phyloP scores from a whole-genome alignment of 1,139 yeast genomes.

The Dujonia santamariae region DNA sequence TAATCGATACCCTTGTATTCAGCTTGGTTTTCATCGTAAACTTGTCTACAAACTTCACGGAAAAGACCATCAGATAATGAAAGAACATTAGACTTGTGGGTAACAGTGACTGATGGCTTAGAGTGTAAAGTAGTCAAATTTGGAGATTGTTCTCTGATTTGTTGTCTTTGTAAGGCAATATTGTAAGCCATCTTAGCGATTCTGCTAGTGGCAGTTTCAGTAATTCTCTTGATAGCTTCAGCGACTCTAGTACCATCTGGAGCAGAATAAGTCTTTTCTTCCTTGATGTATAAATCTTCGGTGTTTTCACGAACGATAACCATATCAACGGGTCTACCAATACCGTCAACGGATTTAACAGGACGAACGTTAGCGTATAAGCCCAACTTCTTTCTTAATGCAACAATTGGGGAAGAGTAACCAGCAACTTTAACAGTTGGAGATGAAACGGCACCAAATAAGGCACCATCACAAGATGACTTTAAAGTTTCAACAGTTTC shows the following conservation, averaged over 20 bases:
- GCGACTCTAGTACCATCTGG: slow-evolving; percentile 82
- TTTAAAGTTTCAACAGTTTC: slow-evolving; percentile 80
- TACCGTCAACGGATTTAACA: slow-evolving; percentile 85
- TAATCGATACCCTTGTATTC: slow-evolving; percentile 57
- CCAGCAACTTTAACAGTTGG: slow-evolving; percentile 94
- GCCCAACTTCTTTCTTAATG: slow-evolving; percentile 91
- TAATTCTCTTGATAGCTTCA: slow-evolving; percentile 94
- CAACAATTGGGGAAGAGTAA: slow-evolving; percentile 97
- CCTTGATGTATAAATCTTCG: slow-evolving; percentile 93
- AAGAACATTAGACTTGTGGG: slow-evolving; percentile 94
- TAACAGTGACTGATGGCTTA: slow-evolving; percentile 77
- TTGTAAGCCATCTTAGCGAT: slow-evolving; percentile 91
- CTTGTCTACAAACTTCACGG: slow-evolving; percentile 83
- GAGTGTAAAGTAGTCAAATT: slow-evolving; percentile 38
- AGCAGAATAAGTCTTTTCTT: slow-evolving; percentile 71
- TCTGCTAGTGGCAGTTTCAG: slow-evolving; percentile 79
- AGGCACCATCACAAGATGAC: slow-evolving; percentile 90
- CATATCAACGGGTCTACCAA: slow-evolving; percentile 88
- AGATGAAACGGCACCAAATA: slow-evolving; percentile 95
- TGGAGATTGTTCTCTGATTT: slow-evolving; percentile 61
- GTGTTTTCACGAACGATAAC: slow-evolving; percentile 98
- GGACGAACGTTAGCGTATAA: slow-evolving; percentile 97
- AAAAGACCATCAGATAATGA: slow-evolving; percentile 92
- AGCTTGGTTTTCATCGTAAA: slow-evolving; percentile 64
- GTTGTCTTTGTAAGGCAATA: slow-evolving; percentile 88